Base-by-base conservation (phyloP, 306 rosid species). In the Sicyos edulis region DNA sequence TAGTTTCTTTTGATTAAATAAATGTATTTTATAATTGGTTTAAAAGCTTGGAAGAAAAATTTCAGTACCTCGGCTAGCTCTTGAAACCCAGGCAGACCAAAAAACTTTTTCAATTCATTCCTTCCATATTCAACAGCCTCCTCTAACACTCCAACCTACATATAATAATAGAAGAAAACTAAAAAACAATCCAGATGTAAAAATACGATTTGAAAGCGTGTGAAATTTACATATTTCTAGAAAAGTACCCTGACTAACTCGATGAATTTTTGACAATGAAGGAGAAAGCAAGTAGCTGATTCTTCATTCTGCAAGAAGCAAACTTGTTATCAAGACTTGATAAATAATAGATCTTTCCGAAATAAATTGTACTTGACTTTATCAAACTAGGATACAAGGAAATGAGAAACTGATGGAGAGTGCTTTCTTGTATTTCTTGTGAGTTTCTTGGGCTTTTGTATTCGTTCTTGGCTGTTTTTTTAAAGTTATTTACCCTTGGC, bases 91-190 rank as follows among this genome's bases (percentile, higher is more conserved):
- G 95, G 85, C 78, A 83, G 60, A 80, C 76, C 86, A 76, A 82
- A 95, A 82, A 86, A 95, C 53, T 82, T 76, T 6, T 85, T 90
- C 86, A 95, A 74, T 74, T 95, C 86, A 44, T 76, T 78, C 77
- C 97, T 89, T 78, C 97, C 99, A 64, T 86, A 95, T 58, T 85
- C 86, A 57, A 91, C 91, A 56, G 97, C 99, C 78, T 87, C 96
- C 86, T 95, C 92, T 58, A 95, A 84, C 55, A 85, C 84, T 80
- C 96, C 99, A 68, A 84, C 91, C 99, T 95, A 77, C 67, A 74
- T 54, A 64, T 75, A 54, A 64, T 24, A 54, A 69, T 47, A 67
- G 72, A 70, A 82, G 59, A 45, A 68, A 40, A 19, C 72, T 32
- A 78, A 76, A 53, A 67, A 55, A 52, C 6, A 70, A 37, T 14